Conservation (phyloP, 1,139 yeast species). For the Debaryomycetaceae sp. region DNA sequence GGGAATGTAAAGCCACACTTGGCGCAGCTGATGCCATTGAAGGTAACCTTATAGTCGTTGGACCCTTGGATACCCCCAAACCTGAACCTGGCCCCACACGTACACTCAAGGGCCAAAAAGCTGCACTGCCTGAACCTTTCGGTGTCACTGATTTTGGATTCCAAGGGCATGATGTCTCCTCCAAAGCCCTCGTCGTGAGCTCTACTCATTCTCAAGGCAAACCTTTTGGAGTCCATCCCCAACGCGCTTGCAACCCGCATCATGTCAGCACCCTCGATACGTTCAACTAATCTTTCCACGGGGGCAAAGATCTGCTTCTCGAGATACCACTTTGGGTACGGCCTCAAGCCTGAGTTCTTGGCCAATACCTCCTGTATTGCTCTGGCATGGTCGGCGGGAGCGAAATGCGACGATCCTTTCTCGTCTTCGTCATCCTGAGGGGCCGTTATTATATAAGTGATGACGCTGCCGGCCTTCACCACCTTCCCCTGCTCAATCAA, state of each 20-base stretch:
- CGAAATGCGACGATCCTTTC: constrained; percentile 29
- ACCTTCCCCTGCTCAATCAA: constrained; percentile 77
- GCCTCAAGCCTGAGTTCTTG: constrained; percentile 47
- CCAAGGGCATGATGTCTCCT: constrained; percentile 68
- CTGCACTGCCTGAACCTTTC: constrained; percentile 75
- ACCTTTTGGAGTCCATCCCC: constrained; percentile 71
- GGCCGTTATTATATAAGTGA: constrained; percentile 75
- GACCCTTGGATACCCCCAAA: constrained; percentile 76
- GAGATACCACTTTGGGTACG: constrained; percentile 76
- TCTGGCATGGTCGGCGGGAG: constrained; percentile 74
- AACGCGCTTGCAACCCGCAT: constrained; percentile 71
- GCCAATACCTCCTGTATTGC: constrained; percentile 67
- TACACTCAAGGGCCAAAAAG: constrained; percentile 54
- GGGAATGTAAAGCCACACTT: constrained; percentile 53
- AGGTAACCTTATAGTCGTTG: constrained; percentile 52
- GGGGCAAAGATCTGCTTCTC: constrained; percentile 91
- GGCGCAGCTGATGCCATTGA: constrained; percentile 68
- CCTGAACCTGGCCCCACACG: constrained; percentile 56
- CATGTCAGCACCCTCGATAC: constrained; percentile 83
- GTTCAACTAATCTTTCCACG: constrained; percentile 78
- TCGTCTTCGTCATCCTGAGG: constrained; percentile 22
- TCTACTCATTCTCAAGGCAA: constrained; percentile 39
- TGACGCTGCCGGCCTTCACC: constrained; percentile 84
- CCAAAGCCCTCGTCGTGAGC: constrained; percentile 28
- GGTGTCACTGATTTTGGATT: constrained; percentile 72